Evolutionary conservation across 768 basidiomycete species (phyloP).

Genomic region (Leccinum broughii): DNA sequence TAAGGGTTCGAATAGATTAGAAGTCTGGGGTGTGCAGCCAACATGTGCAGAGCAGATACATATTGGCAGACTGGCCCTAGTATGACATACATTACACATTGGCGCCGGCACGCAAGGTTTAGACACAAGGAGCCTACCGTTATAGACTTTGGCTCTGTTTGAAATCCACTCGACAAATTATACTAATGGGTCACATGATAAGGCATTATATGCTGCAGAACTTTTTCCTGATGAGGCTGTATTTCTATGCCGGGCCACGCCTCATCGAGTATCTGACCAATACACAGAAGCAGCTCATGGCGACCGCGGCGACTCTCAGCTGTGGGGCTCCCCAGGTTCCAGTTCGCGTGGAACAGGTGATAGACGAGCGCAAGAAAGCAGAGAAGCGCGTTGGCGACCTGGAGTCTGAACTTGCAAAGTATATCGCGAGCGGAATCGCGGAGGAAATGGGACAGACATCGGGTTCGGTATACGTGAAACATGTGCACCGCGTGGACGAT

Average conservation of each 20-base stretch:
- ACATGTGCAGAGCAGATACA: no score
- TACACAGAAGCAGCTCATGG: constrained; percentile 55
- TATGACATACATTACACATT: no score
- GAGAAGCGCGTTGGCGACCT: constrained; percentile 71
- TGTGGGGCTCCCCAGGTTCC: constrained; percentile 68
- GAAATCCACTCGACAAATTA: no score
- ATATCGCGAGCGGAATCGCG: constrained; percentile 44
- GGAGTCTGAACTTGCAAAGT: constrained; percentile 60
- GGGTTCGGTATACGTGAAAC: constrained; percentile 40
- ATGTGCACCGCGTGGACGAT: constrained; percentile 64
- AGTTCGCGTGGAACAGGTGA: constrained; percentile 64
- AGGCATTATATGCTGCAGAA: no score
- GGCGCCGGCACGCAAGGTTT: no score
- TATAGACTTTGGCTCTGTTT: no score
- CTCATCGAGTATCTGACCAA: constrained; percentile 62
- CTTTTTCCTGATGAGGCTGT: constrained; percentile 47
- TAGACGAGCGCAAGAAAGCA: constrained; percentile 64
- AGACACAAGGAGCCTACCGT: no score
- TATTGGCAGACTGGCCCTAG: no score
- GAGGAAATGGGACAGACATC: constrained; percentile 35
- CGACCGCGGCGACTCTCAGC: constrained; percentile 60
- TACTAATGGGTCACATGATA: no score
- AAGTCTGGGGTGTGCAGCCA: no score
- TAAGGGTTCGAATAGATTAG: no score
- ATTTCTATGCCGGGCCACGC: constrained; percentile 82